A percentile compares a stretch with the other conserved stretches of the same genome.
Evolutionary conservation across 2,329 filamentous ascomycete genomes (phyloP).

Genomic region (Tolypocladium tundrense): DNA sequence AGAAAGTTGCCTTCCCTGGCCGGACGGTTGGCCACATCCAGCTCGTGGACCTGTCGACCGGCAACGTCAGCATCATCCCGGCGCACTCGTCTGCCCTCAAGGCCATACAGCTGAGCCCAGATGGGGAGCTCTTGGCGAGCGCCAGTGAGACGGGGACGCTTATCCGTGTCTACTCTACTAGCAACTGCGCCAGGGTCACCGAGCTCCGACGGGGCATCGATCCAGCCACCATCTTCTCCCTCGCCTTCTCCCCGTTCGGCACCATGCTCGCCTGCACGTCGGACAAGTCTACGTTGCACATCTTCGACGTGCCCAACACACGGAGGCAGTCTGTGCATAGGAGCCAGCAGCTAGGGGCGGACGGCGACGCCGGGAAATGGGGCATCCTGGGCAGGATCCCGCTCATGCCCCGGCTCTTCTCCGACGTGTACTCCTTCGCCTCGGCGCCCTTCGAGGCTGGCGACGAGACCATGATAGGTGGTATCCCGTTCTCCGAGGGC

Average conservation of each 20-base stretch:
- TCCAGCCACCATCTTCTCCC: constrained; percentile 73
- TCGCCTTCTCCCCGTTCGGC: constrained; percentile 78
- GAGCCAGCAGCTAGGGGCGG: constrained; percentile 18
- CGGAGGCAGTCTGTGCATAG: constrained; percentile 26
- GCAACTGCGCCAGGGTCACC: constrained; percentile 67
- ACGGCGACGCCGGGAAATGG: constrained; percentile 63
- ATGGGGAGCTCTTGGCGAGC: constrained; percentile 75
- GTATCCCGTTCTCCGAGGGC: constrained; percentile 30
- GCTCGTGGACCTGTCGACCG: constrained; percentile 65
- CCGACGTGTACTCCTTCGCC: constrained; percentile 79
- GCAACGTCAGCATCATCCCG: constrained; percentile 85
- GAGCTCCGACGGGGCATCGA: constrained; percentile 88
- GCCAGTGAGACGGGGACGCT: constrained; percentile 88
- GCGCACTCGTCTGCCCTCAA: constrained; percentile 74
- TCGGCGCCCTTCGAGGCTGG: constrained; percentile 75
- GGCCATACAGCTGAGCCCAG: constrained; percentile 68
- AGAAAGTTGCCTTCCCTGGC: constrained; percentile 76
- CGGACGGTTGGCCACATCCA: constrained; percentile 81
- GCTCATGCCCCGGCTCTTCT: constrained; percentile 76
- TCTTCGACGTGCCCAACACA: constrained; percentile 72
- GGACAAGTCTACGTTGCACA: constrained; percentile 90
- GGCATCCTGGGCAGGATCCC: constrained; percentile 76
- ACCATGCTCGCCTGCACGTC: constrained; percentile 81
- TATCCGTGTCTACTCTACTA: constrained; percentile 74
- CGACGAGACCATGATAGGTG: constrained; percentile 50